Base-by-base conservation (phyloP, 2,329 filamentous ascomycete species). In the Neofusicoccum sp. region DNA sequence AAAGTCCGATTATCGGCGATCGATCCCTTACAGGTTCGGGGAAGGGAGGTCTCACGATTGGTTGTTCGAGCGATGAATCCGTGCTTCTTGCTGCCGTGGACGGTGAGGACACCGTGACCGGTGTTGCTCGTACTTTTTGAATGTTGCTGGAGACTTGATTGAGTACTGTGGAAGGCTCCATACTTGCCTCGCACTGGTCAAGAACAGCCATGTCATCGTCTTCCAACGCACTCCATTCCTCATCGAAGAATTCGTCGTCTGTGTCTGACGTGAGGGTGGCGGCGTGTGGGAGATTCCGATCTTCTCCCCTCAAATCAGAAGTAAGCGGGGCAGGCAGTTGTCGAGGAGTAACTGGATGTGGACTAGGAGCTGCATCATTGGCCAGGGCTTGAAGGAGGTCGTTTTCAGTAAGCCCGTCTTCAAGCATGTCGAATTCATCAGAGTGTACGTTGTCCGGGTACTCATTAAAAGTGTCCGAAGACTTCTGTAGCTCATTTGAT, bases 1-100 rank as follows among this genome's bases (percentile, higher is more conserved):
- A 82, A 2, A 86, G 68, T 7, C 85, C 85, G 12, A 81, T 75
- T 4, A 89, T 77, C 2, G 80, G 80, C 28, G 84, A 85, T 37
- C 83, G 79, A 68, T 86, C 83, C 2, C 75, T 76, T 16, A 84
- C 74, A 16, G 76, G 74, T 4, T 65, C 47, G 6, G 84, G 85
- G 66, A 88, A 87, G 0, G 79, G 71, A 0, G 80, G 75, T 29
- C 86, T 80, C 6, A 79, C 77, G 63, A 87, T 85, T 0, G 82
- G 80, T 36, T 74, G 75, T 2, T 16, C 12, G 14, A 16, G 71
- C 5, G 54, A 41, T 44, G 41, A 14, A 6, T 45, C 29, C 31
- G 14, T 11, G 31, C 29, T 8, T 2, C 14, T 14, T 4, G 54
- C 12, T 9, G 34, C 41, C 6, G 31, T 11, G 11, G 16, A 33